Evolutionary conservation across 495 filamentous ascomycete species (phyloP), one percentile per base, ranked within the genome.

Genomic region (Podospora appendiculata): DNA sequence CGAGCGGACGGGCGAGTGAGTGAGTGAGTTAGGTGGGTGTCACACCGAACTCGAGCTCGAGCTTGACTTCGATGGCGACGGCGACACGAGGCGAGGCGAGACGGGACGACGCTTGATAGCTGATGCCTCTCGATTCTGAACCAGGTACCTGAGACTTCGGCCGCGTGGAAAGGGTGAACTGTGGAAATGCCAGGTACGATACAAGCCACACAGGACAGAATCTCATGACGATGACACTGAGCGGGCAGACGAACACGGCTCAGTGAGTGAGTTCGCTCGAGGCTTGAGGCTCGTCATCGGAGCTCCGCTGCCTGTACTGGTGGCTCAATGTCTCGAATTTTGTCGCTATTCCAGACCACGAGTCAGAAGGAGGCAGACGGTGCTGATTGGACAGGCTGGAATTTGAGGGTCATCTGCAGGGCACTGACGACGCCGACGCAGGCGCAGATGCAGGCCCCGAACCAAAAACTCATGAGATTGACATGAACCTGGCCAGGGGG

Each of bases 371-470:
- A 32, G 38, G 14, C 40, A 42, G 48, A 25, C 44, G 18, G 8
- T 39, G 35, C 41, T 58, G 47, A 54, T 58, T 58, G 51, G 56
- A 17, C 9, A 45, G 46, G 11, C 43, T 32, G 46, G 45, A 47
- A 39, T 50, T 44, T 25, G 51, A 51, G 38, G 36, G 56, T 51
- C 47, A 36, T 47, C 52, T 58, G 51, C 56, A 55, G 47, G 52
- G 52, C 41, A 41, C 45, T 34, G 45, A 10, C 17, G 52, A 47
- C 38, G 7, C 32, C 34, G 19, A 13, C 33, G 44, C 52, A 49
- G 44, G n/a, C 25, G 32, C 40, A 54, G 47, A 45, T 51, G 45
- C 54, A 48, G 48, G 41, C 42, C 53, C 42, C 32, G 40, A 45
- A 10, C 18, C 12, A 44, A 25, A 25, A 25, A 25, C 25, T 25